Evolutionary conservation across 139 green algal genomes (phyloP), one percentile per base, ranked within the genome.

Genomic region (Chara braunii): DNA sequence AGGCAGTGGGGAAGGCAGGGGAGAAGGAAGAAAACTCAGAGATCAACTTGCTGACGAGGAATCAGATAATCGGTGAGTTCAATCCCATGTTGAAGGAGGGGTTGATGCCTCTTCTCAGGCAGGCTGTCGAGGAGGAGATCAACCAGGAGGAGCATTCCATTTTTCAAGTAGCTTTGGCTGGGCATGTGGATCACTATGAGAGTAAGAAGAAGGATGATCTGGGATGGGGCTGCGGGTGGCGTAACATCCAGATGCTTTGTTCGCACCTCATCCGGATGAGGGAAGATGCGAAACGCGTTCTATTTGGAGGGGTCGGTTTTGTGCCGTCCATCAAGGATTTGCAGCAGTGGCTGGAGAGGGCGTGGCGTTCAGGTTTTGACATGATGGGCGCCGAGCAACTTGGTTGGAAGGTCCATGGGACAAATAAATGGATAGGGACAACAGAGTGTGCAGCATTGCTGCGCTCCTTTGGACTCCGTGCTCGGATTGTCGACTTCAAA

Each of bases 391-490:
- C 66, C 14, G 60, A 40, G 34, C 66, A 75, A 6, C 63, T 75
- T 22, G 48, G 37, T 30, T 70, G 60, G 29, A 50, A 64, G 26
- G 62, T 75, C 3, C 23, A 4, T 22, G 66, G 37, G 26, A 75
- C 23, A 3, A 64, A 33, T 35, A 87, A 85, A 65, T 93, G 86
- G 86, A 86, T 94, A 1, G 87, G 87, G 9, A 86, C 84, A 9
- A 89, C 87, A 7, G 88, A 95, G 57, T 81, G 71, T 0, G 83
- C 81, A 2, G 70, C 88, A 4, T 56, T 95, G 60, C 65, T 95
- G 43, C 70, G 84, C 2, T 80, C 59, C 60, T 93, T 92, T 65
- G 82, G 87, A 0, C 24, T 88, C 37, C 35, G 53, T 0, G 82
- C 85, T 11, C 70, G 78, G 7, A 80, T 95, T 5, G 73, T 92